A percentile compares a stretch with the other conserved stretches of the same genome.
These are phyloP conservation scores for Dunaliella salina DNA, from an alignment of 163 green algal genomes.

Conservation along the genomic window DNA sequence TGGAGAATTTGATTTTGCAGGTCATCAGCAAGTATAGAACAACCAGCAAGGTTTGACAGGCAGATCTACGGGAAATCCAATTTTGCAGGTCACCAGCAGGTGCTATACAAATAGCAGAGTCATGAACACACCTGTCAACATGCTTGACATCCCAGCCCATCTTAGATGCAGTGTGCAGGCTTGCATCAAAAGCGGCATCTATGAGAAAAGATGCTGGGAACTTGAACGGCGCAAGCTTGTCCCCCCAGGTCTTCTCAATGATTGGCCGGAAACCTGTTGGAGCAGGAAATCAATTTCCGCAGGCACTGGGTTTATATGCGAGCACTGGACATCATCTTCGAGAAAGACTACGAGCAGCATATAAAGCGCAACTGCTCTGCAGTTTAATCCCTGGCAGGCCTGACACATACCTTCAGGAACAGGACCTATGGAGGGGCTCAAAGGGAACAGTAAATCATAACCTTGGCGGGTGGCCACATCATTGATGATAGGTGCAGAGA, in stretches of 20 bases:
- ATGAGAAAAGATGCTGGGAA: background rate
- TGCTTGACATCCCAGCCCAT: background rate
- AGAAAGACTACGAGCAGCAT: too few relatives aligned
- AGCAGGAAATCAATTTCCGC: too few relatives aligned
- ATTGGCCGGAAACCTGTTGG: background rate
- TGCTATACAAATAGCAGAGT: too few relatives aligned
- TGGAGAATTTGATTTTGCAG: too few relatives aligned
- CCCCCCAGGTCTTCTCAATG: background rate
- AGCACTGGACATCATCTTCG: too few relatives aligned
- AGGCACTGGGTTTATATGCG: too few relatives aligned
- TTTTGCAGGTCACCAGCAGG: too few relatives aligned
- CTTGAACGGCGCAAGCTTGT: background rate
- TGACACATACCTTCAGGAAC: background rate
- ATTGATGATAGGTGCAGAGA: background rate
- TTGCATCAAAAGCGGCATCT: background rate
- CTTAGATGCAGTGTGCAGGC: background rate
- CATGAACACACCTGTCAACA: background rate
- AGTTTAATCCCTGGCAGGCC: too few relatives aligned
- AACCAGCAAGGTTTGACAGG: too few relatives aligned
- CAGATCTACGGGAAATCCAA: too few relatives aligned
- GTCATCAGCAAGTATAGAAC: too few relatives aligned
- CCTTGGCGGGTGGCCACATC: background rate
- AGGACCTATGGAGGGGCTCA: background rate
- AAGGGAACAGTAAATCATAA: background rate
- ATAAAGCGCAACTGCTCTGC: too few relatives aligned